Evolutionary conservation across 306 rosid genomes (phyloP), one percentile per base, ranked within the genome.

Genomic region (Benincasa hispida): DNA sequence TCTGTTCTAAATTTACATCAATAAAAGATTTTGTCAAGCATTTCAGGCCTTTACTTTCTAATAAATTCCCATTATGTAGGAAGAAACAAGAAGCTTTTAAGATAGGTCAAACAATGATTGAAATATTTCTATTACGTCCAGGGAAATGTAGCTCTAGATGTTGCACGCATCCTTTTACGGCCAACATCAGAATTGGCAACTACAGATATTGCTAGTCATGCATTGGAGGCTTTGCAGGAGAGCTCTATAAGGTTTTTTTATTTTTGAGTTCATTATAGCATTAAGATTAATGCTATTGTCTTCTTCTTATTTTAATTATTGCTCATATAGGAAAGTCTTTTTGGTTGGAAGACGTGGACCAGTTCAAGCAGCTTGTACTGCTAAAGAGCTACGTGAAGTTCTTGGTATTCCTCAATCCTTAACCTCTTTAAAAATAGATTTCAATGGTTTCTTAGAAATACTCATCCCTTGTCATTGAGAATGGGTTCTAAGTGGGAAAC

Each of bases 321-420:
- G 45, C 57, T 54, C 48, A 50, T 78, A 61, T 87, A 90, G 99
- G 88, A 89, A 86, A 82, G 95, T 94, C 79, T 89, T 85, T 87
- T 80, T 94, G 88, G 97, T 94, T 68, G 99, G 99, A 83, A 88
- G 99, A 84, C 91, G 96, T 56, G 99, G 99, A 84, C 99, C 99
- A 24, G 95, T 89, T 60, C 99, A 94, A 82, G 93, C 96, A 50
- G 97, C 99, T 76, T 94, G 96, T 79, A 94, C 97, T 56, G 92
- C 97, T 54, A 90, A 90, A 86, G 99, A 94, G 79, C 83, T 94
- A 15, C 96, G 96, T 58, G 99, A 92, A 88, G 74, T 94, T 86
- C 95, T 89, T 58, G 99, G 99, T 94, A 88, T 81, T 77, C 82
- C 47, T 76, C 63, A 22, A 48, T 75, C 79, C 47, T 77, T 59